phyloP scores from a whole-genome alignment of 495 filamentous ascomycete genomes.

The Parathielavia appendiculata region DNA sequence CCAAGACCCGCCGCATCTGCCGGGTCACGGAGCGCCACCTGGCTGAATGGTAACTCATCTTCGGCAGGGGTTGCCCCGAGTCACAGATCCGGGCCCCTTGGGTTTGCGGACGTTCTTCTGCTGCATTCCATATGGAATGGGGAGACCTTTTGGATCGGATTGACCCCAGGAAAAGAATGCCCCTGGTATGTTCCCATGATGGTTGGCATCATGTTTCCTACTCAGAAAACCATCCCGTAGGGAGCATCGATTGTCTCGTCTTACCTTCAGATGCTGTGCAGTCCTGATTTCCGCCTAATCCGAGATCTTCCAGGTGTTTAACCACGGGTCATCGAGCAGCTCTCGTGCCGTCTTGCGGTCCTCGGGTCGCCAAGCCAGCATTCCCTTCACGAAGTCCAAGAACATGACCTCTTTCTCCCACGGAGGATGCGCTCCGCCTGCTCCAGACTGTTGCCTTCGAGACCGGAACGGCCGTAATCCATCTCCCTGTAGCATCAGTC shows the following conservation, averaged over 20 bases:
- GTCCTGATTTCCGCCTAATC: not conserved
- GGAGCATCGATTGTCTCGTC: too few species aligned
- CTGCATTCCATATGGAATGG: too few species aligned
- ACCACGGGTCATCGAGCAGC: conserved; percentile 41
- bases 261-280: too few species aligned
- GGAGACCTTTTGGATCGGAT: too few species aligned
- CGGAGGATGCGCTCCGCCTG: conserved; percentile 30
- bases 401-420: conserved; percentile 40
- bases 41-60: too few species aligned
- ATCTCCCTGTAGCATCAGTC: not conserved
- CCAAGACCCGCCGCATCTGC: not conserved
- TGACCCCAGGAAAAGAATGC: too few species aligned
- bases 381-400: conserved; percentile 39
- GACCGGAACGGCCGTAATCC: conserved; percentile 14
- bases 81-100: too few species aligned
- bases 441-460: conserved; percentile 23
- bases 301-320: not conserved
- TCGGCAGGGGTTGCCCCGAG: too few species aligned
- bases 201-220: too few species aligned
- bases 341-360: conserved; percentile 43
- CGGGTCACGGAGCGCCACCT: not conserved
- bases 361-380: conserved; percentile 49
- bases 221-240: too few species aligned
- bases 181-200: too few species aligned
- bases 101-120: too few species aligned